These are phyloP conservation scores for Omphalotus guepiniiformis DNA, from an alignment of 768 basidiomycete species.

Conservation along the genomic window DNA sequence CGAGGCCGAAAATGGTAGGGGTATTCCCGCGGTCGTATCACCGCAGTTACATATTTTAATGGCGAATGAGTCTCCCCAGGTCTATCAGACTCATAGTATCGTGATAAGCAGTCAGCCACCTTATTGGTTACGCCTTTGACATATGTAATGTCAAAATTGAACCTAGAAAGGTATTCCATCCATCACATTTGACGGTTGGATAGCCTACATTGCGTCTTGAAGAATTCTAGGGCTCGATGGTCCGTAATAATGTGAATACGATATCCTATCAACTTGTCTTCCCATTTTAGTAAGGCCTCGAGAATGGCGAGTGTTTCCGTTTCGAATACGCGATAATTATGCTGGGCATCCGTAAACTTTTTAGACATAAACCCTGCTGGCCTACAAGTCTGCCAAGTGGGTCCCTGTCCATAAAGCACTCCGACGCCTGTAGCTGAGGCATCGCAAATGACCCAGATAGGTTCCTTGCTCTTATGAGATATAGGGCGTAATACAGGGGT, in stretches of 20 bases:
- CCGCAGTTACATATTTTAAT: conserved; percentile 9
- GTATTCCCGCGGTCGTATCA: neutral
- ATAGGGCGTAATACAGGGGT: conserved; percentile 21
- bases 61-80: neutral
- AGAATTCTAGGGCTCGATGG: conserved; percentile 22
- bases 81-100: conserved; percentile 10
- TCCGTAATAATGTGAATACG: conserved; percentile 19
- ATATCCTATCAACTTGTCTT: conserved; percentile 26
- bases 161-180: conserved; percentile 9
- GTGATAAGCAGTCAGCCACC: conserved; percentile 9
- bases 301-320: conserved; percentile 20
- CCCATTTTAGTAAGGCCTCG: conserved; percentile 25
- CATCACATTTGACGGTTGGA: conserved; percentile 10
- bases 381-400: conserved; percentile 17
- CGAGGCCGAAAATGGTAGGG: too few species aligned
- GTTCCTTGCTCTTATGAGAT: conserved; percentile 12
- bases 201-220: conserved; percentile 15
- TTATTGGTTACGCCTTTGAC: conserved; percentile 9
- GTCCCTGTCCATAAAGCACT: conserved; percentile 25
- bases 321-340: conserved; percentile 24
- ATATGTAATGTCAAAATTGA: conserved; percentile 12
- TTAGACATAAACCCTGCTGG: conserved; percentile 25
- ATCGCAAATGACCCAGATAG: conserved; percentile 26
- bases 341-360: conserved; percentile 24
- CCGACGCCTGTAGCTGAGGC: conserved; percentile 22